Percentiles rank a stretch among this genome's conserved stretches.
These are phyloP conservation scores for Carex arenaria DNA, from an alignment of 202 grass and related monocot genomes.

Conservation along the genomic window DNA sequence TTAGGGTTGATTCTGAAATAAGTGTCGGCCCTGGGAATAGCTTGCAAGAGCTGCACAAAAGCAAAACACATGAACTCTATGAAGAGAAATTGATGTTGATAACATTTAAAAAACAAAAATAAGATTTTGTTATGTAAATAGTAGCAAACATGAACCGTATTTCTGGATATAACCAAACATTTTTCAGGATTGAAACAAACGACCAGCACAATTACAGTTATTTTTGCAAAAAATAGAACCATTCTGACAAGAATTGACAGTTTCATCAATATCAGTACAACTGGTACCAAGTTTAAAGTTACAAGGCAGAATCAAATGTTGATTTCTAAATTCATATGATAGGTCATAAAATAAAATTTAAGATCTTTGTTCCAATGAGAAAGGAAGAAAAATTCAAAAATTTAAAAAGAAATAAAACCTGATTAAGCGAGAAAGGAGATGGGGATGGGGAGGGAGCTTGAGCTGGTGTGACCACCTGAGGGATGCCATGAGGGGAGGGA, in stretches of 20 bases:
- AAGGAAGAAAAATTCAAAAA: neutral
- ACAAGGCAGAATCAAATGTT: neutral
- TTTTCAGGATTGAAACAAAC: neutral
- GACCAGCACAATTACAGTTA: conserved; percentile 1
- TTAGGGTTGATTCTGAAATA: conserved; percentile 95
- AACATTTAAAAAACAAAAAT: conserved; percentile 7
- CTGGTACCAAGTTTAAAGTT: neutral
- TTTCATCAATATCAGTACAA: neutral
- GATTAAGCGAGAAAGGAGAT: conserved; percentile 76
- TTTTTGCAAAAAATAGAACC: conserved; percentile 5
- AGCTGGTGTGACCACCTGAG: conserved; percentile 50
- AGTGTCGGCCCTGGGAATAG: conserved; percentile 75
- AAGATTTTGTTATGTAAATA: neutral
- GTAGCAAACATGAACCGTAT: neutral
- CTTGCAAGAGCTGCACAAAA: conserved; percentile 65
- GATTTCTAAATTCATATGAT: conserved; percentile 2
- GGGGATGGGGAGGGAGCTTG: conserved; percentile 55
- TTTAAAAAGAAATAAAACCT: conserved; percentile 41
- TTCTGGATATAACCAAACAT: conserved; percentile 9
- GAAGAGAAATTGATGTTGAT: conserved; percentile 16
- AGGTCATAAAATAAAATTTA: neutral
- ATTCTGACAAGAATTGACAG: neutral
- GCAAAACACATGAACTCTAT: conserved; percentile 5
- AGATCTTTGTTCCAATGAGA: neutral
- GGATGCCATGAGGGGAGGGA: conserved; percentile 35